These are phyloP conservation scores for Botrytis fabae DNA, from an alignment of 2,329 filamentous ascomycete genomes.

Conservation along the genomic window DNA sequence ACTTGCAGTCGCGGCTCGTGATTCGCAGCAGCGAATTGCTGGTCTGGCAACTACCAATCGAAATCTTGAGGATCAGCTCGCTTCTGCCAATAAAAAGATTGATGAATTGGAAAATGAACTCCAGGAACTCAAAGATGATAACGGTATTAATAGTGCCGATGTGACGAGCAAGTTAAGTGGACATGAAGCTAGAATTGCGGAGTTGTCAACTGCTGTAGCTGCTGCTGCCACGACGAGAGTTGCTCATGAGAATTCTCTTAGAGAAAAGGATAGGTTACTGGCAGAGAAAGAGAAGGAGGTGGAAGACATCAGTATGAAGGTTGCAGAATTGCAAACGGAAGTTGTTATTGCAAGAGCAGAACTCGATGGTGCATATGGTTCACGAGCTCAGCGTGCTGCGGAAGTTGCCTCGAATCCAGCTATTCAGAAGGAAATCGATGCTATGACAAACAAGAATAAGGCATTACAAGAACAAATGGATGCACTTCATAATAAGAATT, in stretches of 20 bases:
- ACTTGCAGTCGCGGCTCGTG: conserved; percentile 15
- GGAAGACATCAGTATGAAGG: conserved; percentile 59
- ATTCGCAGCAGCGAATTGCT: conserved; percentile 20
- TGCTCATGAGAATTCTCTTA: conserved; percentile 28
- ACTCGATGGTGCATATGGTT: conserved; percentile 90
- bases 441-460: conserved; percentile 50
- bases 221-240: conserved; percentile 33
- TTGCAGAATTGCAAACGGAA: conserved; percentile 69
- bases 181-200: conserved; percentile 35
- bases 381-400: conserved; percentile 66
- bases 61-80: conserved; percentile 14
- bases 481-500: conserved; percentile 27
- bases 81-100: conserved; percentile 37
- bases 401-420: conserved; percentile 59
- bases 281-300: conserved; percentile 50
- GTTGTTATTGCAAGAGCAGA: conserved; percentile 89
- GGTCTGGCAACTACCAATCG: conserved; percentile 15
- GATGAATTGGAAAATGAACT: conserved; percentile 39
- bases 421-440: conserved; percentile 60
- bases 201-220: conserved; percentile 33
- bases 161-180: conserved; percentile 35
- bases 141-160: conserved; percentile 36
- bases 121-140: conserved; percentile 37
- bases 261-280: conserved; percentile 33
- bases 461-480: conserved; percentile 37